Conservation (phyloP, 768 basidiomycete species). For the Stropharia rugosoannulata region DNA sequence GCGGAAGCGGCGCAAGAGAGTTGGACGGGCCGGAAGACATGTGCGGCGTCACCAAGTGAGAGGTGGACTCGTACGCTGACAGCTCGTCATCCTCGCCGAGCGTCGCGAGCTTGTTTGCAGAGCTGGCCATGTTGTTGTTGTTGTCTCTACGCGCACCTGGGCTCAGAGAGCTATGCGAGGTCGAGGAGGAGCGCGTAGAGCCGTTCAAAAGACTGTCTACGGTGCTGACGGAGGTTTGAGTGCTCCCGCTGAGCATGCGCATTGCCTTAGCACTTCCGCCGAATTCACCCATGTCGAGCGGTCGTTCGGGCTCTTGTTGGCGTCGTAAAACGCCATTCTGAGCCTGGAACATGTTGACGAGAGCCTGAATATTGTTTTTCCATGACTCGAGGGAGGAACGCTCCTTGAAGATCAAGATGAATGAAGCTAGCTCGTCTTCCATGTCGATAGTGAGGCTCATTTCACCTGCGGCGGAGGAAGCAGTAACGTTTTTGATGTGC, state of each 20-base stretch:
- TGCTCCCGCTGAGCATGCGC: slow-evolving; percentile 80
- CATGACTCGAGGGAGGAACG: slow-evolving; percentile 87
- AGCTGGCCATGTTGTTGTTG: slow-evolving; percentile 13
- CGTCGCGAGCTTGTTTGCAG: slow-evolving; percentile 51
- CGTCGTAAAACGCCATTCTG: slow-evolving; percentile 39
- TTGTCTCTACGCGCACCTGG: slow-evolving; percentile 28
- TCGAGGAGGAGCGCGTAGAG: slow-evolving; percentile 69
- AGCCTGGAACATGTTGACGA: slow-evolving; percentile 71
- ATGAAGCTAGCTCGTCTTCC: slow-evolving; percentile 96
- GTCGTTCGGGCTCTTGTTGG: slow-evolving; percentile 34
- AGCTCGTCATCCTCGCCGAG: slow-evolving; percentile 74
- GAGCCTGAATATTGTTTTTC: slow-evolving; percentile 77
- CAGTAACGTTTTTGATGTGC: slow-evolving; percentile 88
- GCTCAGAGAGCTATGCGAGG: slow-evolving; percentile 61
- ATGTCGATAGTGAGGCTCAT: slow-evolving; percentile 96
- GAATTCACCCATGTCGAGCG: slow-evolving; percentile 70
- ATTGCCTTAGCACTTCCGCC: slow-evolving; percentile 74
- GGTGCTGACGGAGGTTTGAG: slow-evolving; percentile 61
- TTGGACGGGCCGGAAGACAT: slow-evolving; percentile 76
- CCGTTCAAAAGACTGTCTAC: slow-evolving; percentile 69
- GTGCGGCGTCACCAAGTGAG: slow-evolving; percentile 66
- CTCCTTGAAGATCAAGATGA: slow-evolving; percentile 95
- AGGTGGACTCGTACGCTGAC: slow-evolving; percentile 55
- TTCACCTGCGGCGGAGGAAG: slow-evolving; percentile 75
- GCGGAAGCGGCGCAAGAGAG: slow-evolving; percentile 76